Percentiles rank a stretch among this genome's conserved stretches.
Evolutionary conservation across 306 rosid species (phyloP).

Genomic region (Cajanus cajan): DNA sequence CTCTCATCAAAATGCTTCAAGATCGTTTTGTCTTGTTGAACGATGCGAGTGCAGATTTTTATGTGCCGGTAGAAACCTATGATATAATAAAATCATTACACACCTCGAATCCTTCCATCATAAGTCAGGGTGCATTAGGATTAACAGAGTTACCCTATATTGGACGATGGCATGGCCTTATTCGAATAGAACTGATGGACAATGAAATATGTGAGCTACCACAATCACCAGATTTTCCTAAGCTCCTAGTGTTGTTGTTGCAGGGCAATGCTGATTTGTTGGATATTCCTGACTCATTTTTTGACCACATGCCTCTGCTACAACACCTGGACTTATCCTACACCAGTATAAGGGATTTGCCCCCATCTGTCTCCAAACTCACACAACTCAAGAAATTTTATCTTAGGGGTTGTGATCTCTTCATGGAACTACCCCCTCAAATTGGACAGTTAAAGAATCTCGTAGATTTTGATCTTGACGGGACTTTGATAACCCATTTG

Average conservation of each 20-base stretch:
- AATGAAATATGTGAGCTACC: slow-evolving; percentile 27
- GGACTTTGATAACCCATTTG: slow-evolving; percentile 10
- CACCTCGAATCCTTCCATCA: neutral
- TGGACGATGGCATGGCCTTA: neutral
- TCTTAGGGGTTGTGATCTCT: slow-evolving; percentile 12
- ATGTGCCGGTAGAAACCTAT: neutral
- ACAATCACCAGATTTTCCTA: neutral
- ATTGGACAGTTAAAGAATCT: slow-evolving; percentile 18
- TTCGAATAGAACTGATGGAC: neutral
- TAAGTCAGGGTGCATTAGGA: neutral
- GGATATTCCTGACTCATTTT: neutral
- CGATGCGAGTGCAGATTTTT: neutral
- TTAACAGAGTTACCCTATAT: neutral
- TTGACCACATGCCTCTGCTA: slow-evolving; percentile 16
- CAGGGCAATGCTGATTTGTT: slow-evolving; percentile 12
- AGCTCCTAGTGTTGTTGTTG: neutral
- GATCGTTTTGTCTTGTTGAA: neutral
- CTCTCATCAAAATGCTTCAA: neutral
- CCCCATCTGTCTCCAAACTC: neutral
- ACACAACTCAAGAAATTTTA: neutral
- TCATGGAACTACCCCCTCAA: neutral
- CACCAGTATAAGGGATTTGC: slow-evolving; percentile 14
- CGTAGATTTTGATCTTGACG: slow-evolving; percentile 28
- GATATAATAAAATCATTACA: neutral
- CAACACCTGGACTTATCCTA: slow-evolving; percentile 20